A percentile compares a stretch with the other conserved stretches of the same genome.
These are phyloP conservation scores for Canna indica DNA, from an alignment of 176 grass and related monocot species.

Conservation along the genomic window DNA sequence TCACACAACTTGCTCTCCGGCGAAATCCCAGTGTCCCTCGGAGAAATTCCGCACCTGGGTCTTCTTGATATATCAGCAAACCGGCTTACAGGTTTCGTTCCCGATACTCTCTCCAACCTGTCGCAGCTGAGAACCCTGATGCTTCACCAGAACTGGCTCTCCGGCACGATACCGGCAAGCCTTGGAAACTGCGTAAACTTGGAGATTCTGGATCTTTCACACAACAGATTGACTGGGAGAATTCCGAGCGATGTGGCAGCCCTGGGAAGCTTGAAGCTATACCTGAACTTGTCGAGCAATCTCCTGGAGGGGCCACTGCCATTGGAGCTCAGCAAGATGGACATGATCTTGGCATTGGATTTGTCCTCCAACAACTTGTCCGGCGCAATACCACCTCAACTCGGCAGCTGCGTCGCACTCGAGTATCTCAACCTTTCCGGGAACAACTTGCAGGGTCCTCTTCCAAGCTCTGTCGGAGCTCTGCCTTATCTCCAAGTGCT, in stretches of 20 bases:
- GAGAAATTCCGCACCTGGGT: slow-evolving; percentile 43
- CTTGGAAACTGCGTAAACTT: slow-evolving; percentile 36
- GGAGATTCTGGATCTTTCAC: slow-evolving; percentile 61
- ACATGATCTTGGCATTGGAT: slow-evolving; percentile 63
- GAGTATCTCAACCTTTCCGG: slow-evolving; percentile 71
- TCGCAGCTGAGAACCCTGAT: slow-evolving; percentile 34
- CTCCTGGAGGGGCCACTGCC: slow-evolving; percentile 54
- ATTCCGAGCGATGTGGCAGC: slow-evolving; percentile 48
- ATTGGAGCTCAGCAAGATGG: slow-evolving; percentile 56
- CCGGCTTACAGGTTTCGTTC: slow-evolving; percentile 29
- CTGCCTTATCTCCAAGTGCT: slow-evolving; percentile 69
- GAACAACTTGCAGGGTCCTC: slow-evolving; percentile 40
- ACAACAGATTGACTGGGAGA: slow-evolving; percentile 41
- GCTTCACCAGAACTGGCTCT: slow-evolving; percentile 30
- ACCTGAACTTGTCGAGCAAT: slow-evolving; percentile 67
- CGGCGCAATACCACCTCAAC: slow-evolving; percentile 51
- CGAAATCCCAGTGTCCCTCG: slow-evolving; percentile 49
- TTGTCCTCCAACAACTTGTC: slow-evolving; percentile 66
- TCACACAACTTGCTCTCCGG: slow-evolving; percentile 70
- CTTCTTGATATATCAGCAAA: slow-evolving; percentile 67
- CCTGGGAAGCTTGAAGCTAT: slow-evolving; percentile 36
- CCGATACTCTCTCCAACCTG: slow-evolving; percentile 29
- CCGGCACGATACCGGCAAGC: slow-evolving; percentile 28
- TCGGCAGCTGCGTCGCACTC: slow-evolving; percentile 60
- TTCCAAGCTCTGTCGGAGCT: slow-evolving; percentile 46